Evolutionary conservation across 73 alveolate genomes (phyloP).

Genomic region (Tetrahymena elliotti): DNA sequence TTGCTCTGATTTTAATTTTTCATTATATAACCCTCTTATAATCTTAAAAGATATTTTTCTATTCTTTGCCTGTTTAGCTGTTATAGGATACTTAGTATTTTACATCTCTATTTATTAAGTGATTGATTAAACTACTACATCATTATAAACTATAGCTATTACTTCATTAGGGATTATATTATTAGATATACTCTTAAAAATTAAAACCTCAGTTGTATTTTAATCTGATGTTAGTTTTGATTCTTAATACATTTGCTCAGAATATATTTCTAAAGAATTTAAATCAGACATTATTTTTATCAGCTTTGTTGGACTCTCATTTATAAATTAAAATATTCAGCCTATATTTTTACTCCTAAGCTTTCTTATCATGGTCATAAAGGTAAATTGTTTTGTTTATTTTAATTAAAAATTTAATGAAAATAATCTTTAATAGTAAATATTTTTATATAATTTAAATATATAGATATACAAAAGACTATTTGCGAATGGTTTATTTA

Average conservation of each 20-base stretch:
- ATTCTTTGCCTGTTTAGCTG: background rate
- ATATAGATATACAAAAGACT: background rate
- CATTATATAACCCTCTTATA: background rate
- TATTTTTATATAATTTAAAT: no score
- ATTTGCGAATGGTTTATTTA: background rate
- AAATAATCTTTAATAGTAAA: no score
- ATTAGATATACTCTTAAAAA: background rate
- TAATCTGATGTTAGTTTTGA: background rate
- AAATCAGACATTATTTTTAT: background rate
- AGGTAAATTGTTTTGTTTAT: background rate
- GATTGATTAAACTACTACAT: background rate
- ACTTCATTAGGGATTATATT: background rate
- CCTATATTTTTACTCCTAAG: background rate
- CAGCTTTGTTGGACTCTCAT: background rate
- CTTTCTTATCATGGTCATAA: background rate
- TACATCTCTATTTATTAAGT: background rate
- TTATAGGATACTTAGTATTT: background rate
- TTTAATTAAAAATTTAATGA: no score
- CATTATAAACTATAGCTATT: background rate
- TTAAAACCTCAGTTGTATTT: background rate
- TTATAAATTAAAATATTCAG: no score
- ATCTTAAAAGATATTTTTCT: background rate
- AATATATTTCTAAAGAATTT: background rate
- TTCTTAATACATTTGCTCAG: background rate
- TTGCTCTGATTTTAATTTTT: background rate